Evolutionary conservation across 2,329 filamentous ascomycete genomes (phyloP).

Genomic region (Penicillium sp.): DNA sequence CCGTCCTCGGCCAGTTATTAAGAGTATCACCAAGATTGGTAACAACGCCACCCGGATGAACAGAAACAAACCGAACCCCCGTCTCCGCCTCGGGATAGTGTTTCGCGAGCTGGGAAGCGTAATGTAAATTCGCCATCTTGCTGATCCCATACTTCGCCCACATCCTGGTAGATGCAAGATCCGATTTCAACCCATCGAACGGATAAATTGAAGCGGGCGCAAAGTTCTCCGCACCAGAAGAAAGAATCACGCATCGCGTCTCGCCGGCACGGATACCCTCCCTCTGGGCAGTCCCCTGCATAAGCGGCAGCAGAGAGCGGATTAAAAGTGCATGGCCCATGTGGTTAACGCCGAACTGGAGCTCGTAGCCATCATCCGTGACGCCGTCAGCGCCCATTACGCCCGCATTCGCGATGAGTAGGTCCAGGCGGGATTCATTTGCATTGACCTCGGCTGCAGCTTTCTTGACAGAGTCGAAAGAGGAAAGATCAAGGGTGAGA

Average conservation of each 20-base stretch:
- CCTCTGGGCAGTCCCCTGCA: slow-evolving; percentile 13
- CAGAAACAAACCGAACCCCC: not conserved
- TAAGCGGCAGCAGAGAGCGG: slow-evolving; percentile 22
- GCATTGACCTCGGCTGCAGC: slow-evolving; percentile 7
- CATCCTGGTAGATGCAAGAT: not conserved
- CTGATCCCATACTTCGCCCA: not conserved
- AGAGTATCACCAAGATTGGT: not conserved
- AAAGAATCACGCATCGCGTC: not conserved
- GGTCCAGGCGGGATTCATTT: slow-evolving; percentile 22
- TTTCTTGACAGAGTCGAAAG: slow-evolving; percentile 13
- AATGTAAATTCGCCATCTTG: not conserved
- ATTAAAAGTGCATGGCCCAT: slow-evolving; percentile 29
- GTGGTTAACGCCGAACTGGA: slow-evolving; percentile 33
- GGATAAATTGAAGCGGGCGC: not conserved
- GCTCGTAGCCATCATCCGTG: slow-evolving; percentile 31
- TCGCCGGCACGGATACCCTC: not conserved
- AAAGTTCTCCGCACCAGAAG: not conserved
- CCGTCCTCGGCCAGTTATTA: not conserved
- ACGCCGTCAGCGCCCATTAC: slow-evolving; percentile 25
- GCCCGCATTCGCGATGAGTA: slow-evolving; percentile 32
- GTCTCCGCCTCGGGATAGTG: not conserved
- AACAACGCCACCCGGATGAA: not conserved
- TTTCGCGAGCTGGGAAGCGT: not conserved
- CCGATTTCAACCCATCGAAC: not conserved
- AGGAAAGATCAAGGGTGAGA: slow-evolving; percentile 14